Evolutionary conservation across 1,284 basidiomycete species (phyloP).

Genomic region (Ganoderma sinense): DNA sequence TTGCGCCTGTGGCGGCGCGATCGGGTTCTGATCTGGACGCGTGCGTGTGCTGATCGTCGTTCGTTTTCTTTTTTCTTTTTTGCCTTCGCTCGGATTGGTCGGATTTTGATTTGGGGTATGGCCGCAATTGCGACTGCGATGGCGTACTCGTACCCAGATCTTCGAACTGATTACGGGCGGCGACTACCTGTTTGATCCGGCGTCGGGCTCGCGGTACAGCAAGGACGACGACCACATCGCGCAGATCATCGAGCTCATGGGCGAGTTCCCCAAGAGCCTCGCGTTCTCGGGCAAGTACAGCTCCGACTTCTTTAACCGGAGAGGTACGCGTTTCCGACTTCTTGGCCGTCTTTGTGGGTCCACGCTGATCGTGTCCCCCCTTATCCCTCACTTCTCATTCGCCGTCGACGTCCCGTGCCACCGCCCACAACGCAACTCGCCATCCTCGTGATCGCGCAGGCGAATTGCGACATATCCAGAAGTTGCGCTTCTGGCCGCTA

Average conservation of each 20-base stretch:
- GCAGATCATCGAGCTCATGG: slow-evolving; percentile 97
- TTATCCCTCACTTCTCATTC: background rate
- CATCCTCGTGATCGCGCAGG: slow-evolving; percentile 54
- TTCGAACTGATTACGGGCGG: slow-evolving; percentile 93
- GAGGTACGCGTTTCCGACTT: slow-evolving; percentile 62
- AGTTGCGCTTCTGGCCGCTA: slow-evolving; percentile 94
- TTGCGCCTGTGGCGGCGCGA: slow-evolving; percentile 2
- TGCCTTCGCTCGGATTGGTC: background rate
- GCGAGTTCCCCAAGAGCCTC: slow-evolving; percentile 86
- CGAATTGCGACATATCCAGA: slow-evolving; percentile 94
- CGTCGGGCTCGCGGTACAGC: slow-evolving; percentile 78
- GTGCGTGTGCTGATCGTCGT: slow-evolving; percentile 17
- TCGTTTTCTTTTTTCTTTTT: background rate
- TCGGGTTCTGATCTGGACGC: slow-evolving; percentile 7
- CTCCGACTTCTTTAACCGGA: slow-evolving; percentile 94
- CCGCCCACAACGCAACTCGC: slow-evolving; percentile 8
- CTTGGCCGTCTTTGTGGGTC: background rate
- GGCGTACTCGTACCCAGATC: slow-evolving; percentile 56
- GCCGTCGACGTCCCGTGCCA: slow-evolving; percentile 11
- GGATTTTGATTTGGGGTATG: background rate
- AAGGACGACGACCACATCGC: slow-evolving; percentile 99
- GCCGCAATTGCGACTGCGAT: background rate
- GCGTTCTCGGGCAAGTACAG: slow-evolving; percentile 95
- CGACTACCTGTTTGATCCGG: slow-evolving; percentile 91
- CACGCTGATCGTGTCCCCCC: slow-evolving; percentile 10